phyloP scores from a whole-genome alignment of 2,329 filamentous ascomycete genomes.

The Aureobasidium sp. region DNA sequence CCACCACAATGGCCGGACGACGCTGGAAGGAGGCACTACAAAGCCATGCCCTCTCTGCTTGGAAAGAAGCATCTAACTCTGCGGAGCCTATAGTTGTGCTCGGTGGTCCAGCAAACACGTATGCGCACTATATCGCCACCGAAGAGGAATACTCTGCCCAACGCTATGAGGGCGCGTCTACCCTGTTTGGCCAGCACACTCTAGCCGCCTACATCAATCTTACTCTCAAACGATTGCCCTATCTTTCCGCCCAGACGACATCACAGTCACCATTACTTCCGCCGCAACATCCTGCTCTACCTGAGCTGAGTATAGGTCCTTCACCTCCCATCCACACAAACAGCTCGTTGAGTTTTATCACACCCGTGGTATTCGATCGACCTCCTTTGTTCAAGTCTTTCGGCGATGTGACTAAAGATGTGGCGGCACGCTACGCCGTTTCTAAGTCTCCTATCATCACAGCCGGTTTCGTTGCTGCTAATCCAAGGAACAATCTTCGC shows the following conservation, averaged over 20 bases:
- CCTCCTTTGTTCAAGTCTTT: constrained; percentile 58
- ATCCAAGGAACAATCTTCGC: constrained; percentile 79
- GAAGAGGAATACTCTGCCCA: constrained; percentile 75
- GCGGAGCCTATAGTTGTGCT: constrained; percentile 65
- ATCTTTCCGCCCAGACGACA: constrained; percentile 43
- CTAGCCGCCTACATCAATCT: constrained; percentile 82
- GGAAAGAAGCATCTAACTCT: constrained; percentile 27
- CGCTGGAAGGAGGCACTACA: constrained; percentile 70
- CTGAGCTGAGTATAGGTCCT: constrained; percentile 39
- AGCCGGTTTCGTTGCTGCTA: constrained; percentile 72
- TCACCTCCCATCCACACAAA: constrained; percentile 70
- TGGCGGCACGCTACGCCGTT: constrained; percentile 41
- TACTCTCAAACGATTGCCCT: constrained; percentile 62
- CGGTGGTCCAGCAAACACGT: constrained; percentile 83
- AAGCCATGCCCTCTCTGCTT: constrained; percentile 27
- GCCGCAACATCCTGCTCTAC: constrained; percentile 24
- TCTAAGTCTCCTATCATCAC: constrained; percentile 55
- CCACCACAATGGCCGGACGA: constrained; percentile 84
- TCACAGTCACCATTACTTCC: constrained; percentile 26
- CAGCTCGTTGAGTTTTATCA: constrained; percentile 70
- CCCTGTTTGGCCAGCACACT: constrained; percentile 74
- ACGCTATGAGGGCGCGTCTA: constrained; percentile 91
- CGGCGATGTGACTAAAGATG: constrained; percentile 53
- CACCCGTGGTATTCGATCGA: constrained; percentile 66
- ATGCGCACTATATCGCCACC: constrained; percentile 74